A percentile compares a stretch with the other conserved stretches of the same genome.
These are phyloP conservation scores for Alopecurus myosuroides DNA, from an alignment of 176 grass and related monocot genomes.

Conservation along the genomic window DNA sequence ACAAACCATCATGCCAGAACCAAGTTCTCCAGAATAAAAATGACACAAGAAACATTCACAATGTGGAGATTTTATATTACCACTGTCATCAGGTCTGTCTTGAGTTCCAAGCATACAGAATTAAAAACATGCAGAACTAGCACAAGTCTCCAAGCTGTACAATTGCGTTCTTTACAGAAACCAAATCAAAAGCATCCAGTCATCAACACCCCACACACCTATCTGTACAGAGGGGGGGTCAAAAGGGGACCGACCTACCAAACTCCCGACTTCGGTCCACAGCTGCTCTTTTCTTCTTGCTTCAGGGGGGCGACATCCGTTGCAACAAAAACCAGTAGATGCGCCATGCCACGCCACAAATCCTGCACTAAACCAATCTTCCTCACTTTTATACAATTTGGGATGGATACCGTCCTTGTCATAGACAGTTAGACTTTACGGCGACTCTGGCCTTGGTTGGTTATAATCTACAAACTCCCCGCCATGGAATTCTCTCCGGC, in stretches of 20 bases:
- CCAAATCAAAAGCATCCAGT: constrained; percentile 31
- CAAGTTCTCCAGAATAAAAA: not conserved
- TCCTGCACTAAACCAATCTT: constrained; percentile 32
- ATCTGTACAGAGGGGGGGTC: constrained; percentile 24
- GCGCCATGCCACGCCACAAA: constrained; percentile 41
- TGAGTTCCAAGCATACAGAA: not conserved
- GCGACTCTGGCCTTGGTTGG: constrained; percentile 2
- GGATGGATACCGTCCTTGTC: constrained; percentile 18
- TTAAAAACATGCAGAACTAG: not conserved
- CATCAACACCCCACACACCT: constrained; percentile 22
- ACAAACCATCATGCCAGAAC: not conserved
- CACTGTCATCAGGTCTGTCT: not conserved
- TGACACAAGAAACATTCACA: not conserved
- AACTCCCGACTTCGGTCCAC: constrained; percentile 24
- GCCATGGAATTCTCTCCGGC: constrained; percentile 22
- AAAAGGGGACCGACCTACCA: constrained; percentile 8
- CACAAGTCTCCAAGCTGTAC: constrained; percentile 21
- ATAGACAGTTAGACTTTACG: constrained; percentile 32
- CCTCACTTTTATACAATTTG: constrained; percentile 55
- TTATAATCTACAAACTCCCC: constrained; percentile 32
- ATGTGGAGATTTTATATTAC: not conserved
- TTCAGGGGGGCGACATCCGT: constrained; percentile 39
- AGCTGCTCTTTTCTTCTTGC: not conserved
- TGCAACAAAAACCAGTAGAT: constrained; percentile 40
- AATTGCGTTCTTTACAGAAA: constrained; percentile 37